A percentile compares a stretch with the other conserved stretches of the same genome.
phyloP scores from a whole-genome alignment of 2,329 filamentous ascomycete genomes.

The Xylaria sp. region DNA sequence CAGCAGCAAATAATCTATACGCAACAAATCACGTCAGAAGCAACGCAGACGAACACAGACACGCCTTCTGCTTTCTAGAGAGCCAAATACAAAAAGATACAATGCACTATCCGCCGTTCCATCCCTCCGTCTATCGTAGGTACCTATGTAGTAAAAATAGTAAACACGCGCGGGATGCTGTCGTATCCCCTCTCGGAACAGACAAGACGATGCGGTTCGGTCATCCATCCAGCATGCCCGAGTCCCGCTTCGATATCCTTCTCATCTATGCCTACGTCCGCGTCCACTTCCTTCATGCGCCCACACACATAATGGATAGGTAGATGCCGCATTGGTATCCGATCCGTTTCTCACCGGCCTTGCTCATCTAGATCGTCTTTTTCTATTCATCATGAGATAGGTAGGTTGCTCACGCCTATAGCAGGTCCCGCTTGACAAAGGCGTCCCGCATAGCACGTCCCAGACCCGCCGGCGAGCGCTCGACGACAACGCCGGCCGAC shows the following conservation, averaged over 20 bases:
- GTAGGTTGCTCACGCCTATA: slow-evolving; percentile 73
- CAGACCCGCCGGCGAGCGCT: slow-evolving; percentile 88
- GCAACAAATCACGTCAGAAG: too few species aligned
- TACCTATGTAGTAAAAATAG: slow-evolving; percentile 9
- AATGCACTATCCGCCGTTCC: slow-evolving; percentile 23
- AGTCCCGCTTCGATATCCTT: too few species aligned
- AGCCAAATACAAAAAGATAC: slow-evolving; percentile 18
- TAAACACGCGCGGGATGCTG: slow-evolving; percentile 15
- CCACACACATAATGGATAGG: too few species aligned
- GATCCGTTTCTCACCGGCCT: too few species aligned
- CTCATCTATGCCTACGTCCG: too few species aligned
- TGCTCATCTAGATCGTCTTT: too few species aligned
- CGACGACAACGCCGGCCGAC: slow-evolving; percentile 90
- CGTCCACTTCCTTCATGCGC: too few species aligned
- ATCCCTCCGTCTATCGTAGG: slow-evolving; percentile 24
- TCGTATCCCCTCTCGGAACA: slow-evolving; percentile 10
- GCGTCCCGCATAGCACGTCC: slow-evolving; percentile 93
- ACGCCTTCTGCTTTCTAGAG: slow-evolving; percentile 33
- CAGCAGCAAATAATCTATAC: too few species aligned
- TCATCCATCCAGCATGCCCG: too few species aligned
- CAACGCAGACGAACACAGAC: slow-evolving; percentile 49
- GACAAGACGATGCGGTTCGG: too few species aligned
- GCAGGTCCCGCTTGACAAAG: slow-evolving; percentile 93
- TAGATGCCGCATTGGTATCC: too few species aligned
- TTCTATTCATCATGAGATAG: slow-evolving; percentile 18